phyloP scores from a whole-genome alignment of 2,329 filamentous ascomycete genomes.

The Bipolaris cookei region DNA sequence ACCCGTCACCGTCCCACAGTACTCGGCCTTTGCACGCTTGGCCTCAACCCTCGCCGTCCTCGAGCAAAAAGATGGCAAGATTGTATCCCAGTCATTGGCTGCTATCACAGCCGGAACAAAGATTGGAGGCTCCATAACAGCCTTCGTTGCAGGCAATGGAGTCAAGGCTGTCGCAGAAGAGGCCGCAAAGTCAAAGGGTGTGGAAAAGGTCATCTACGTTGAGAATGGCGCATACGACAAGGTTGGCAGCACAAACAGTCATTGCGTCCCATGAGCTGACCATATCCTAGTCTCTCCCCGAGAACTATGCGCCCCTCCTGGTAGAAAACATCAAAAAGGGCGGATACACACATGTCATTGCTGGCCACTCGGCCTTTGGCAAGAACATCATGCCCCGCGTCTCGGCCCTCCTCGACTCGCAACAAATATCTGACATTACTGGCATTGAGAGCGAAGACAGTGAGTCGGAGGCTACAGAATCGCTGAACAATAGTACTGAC shows the following conservation, averaged over 20 bases:
- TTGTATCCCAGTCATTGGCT: slow-evolving; percentile 81
- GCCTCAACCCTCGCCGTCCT: slow-evolving; percentile 89
- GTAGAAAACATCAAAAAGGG: slow-evolving; percentile 97
- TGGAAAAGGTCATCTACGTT: slow-evolving; percentile 89
- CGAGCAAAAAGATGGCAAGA: slow-evolving; percentile 88
- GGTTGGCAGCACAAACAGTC: slow-evolving; percentile 55
- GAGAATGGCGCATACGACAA: slow-evolving; percentile 93
- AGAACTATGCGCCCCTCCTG: slow-evolving; percentile 91
- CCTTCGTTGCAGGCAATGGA: slow-evolving; percentile 81
- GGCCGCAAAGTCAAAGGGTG: slow-evolving; percentile 84
- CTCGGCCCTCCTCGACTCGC: slow-evolving; percentile 86
- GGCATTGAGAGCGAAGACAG: slow-evolving; percentile 85
- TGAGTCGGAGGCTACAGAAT: slow-evolving; percentile 47
- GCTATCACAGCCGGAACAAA: slow-evolving; percentile 86
- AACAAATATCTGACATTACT: slow-evolving; percentile 93
- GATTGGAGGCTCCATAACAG: slow-evolving; percentile 83
- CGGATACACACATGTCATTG: slow-evolving; percentile 89
- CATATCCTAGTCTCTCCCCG: slow-evolving; percentile 71
- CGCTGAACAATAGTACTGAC: slow-evolving; percentile 8
- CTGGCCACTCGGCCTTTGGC: slow-evolving; percentile 91
- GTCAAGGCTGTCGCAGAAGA: slow-evolving; percentile 78
- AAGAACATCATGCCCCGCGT: slow-evolving; percentile 93
- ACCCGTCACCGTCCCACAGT: slow-evolving; percentile 48
- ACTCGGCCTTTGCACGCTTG: slow-evolving; percentile 69
- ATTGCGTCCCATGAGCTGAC: slow-evolving; percentile 6